Conservation (phyloP, 805 yeast genomes). For the Saccharomycopsis synnaedendra region DNA sequence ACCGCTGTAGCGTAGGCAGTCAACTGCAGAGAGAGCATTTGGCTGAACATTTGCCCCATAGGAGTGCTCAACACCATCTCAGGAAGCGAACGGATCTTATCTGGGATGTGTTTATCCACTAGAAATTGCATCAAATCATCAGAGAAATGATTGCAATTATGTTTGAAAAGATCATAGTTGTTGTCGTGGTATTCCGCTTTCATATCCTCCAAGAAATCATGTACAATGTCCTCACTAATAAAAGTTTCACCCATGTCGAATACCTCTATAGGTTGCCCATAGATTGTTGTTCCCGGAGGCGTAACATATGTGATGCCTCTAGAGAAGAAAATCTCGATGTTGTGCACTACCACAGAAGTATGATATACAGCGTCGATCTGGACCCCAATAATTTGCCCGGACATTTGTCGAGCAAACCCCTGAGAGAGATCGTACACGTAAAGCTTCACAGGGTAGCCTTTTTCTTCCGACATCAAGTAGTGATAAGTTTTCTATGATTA, state of each 20-base stretch:
- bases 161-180: slow-evolving; percentile 44
- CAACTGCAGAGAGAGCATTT: slow-evolving; percentile 22
- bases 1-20: slow-evolving; percentile 12
- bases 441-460: slow-evolving; percentile 32
- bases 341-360: slow-evolving; percentile 44
- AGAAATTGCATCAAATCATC: slow-evolving; percentile 45
- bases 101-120: slow-evolving; percentile 44
- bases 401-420: slow-evolving; percentile 44
- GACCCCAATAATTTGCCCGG: slow-evolving; percentile 41
- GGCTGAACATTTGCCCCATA: slow-evolving; percentile 36
- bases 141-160: slow-evolving; percentile 61
- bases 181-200: slow-evolving; percentile 33
- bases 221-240: slow-evolving; percentile 38
- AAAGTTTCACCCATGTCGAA: slow-evolving; percentile 42
- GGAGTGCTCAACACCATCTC: slow-evolving; percentile 38
- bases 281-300: slow-evolving; percentile 37
- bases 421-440: slow-evolving; percentile 54
- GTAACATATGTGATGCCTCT: slow-evolving; percentile 37
- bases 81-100: slow-evolving; percentile 40
- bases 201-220: slow-evolving; percentile 42
- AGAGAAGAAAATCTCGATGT: slow-evolving; percentile 48
- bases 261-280: slow-evolving; percentile 45
- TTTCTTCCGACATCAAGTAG: not conserved
- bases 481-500: no score
- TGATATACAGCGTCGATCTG: slow-evolving; percentile 55